Base-by-base conservation (phyloP, 1,139 yeast species). In the Debaryomyces fabryi region DNA sequence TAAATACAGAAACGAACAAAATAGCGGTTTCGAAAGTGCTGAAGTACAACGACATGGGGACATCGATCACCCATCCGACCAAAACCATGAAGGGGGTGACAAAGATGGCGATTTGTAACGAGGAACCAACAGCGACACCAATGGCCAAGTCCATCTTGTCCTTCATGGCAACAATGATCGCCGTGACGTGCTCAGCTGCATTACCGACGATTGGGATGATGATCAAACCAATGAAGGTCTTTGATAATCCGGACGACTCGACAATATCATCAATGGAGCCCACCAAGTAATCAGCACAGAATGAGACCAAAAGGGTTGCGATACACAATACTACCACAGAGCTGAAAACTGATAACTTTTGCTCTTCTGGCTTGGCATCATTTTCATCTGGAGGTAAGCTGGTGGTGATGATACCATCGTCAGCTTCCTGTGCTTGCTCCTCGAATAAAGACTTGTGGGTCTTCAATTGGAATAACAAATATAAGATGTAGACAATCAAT, bases 121-220 rank as follows among this genome's bases (percentile, higher is more conserved):
- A 90, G 4, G 96, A 88, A n/a, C 99, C 99, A 54, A 93, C 85
- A 8, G 99, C 98, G 44, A 93, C 98, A 49, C 97, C 96, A 58
- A 95, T 82, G 9, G 99, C 97, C 55, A 93, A 79, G 66, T 93
- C 98, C 97, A 95, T 93, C 71, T 95, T 93, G 69, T 93, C 90
- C 70, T 91, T 91, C 81, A 86, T 83, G 25, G 99, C 98, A 44
- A 93, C 98, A 53, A 90, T 81, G 42, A 93, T 87, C 2, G 98
- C 97, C 15, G 98, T 93, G 44, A 89, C 98, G 67, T 93, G 99
- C 69, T 93, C 99, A 12, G 99, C 98, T 2, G 99, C 99, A 62
- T 93, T 93, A 50, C 99, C 99, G 27, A 93, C 98, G 54, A 95
- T 92, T 43, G 99, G 99, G 53, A 93, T 85, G 44, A 93, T 83